phyloP scores from a whole-genome alignment of 805 yeast species.

The Candida lessepsii region DNA sequence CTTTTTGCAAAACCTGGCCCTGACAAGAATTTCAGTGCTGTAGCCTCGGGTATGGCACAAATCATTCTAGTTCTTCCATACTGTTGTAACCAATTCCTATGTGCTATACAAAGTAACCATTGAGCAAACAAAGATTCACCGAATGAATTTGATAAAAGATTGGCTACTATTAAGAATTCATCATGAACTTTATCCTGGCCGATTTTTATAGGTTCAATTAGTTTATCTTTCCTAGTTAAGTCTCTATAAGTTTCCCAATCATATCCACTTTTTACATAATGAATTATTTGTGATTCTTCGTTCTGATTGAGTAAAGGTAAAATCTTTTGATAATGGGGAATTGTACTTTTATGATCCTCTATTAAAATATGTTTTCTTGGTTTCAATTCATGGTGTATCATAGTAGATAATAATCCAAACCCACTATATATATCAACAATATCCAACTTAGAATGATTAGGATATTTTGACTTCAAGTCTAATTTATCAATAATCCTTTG shows the following conservation, averaged over 20 bases:
- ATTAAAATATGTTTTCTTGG: constrained; percentile 67
- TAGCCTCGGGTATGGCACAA: constrained; percentile 59
- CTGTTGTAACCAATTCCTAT: constrained; percentile 70
- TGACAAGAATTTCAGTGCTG: constrained; percentile 55
- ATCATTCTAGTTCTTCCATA: constrained; percentile 75
- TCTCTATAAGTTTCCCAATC: constrained; percentile 61
- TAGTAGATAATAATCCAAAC: constrained; percentile 57
- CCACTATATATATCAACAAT: constrained; percentile 64
- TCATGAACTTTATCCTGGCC: constrained; percentile 47
- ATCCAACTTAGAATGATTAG: constrained; percentile 39
- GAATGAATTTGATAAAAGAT: constrained; percentile 47
- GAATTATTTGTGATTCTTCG: constrained; percentile 21
- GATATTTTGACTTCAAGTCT: constrained; percentile 36
- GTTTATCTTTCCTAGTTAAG: constrained; percentile 46
- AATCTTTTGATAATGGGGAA: constrained; percentile 25
- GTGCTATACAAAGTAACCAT: constrained; percentile 66
- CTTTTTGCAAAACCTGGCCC: constrained; percentile 51
- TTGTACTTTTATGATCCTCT: constrained; percentile 44
- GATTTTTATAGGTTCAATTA: constrained; percentile 31
- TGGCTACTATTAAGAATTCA: constrained; percentile 57
- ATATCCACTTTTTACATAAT: constrained; percentile 52
- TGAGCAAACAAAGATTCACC: constrained; percentile 74
- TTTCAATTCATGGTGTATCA: constrained; percentile 55
- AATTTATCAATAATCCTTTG: constrained; percentile 48
- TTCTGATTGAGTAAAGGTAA: constrained; percentile 17